Evolutionary conservation across 2,329 filamentous ascomycete species (phyloP).

Genomic region (Metarhizium album): DNA sequence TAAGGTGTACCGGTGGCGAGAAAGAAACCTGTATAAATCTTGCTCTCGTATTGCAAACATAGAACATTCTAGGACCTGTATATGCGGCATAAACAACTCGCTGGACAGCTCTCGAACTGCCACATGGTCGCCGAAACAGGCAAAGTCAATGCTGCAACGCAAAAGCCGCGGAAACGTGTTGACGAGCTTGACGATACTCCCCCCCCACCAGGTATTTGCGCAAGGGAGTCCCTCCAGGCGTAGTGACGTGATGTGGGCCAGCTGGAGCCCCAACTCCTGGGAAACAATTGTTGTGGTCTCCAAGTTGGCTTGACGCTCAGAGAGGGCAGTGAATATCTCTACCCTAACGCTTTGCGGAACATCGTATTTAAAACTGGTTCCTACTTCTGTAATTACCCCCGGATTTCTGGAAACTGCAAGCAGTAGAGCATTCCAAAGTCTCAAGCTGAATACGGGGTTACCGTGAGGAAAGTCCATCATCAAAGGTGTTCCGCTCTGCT

Average conservation of each 20-base stretch:
- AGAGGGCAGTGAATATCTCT: background rate
- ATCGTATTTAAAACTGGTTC: background rate
- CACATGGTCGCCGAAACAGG: background rate
- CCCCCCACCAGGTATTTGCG: background rate
- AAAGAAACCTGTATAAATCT: too few relatives aligned
- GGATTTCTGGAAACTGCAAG: background rate
- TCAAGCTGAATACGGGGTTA: background rate
- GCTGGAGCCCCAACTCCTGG: background rate
- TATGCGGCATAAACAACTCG: background rate
- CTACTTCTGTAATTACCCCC: background rate
- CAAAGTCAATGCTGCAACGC: background rate
- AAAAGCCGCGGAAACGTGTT: background rate
- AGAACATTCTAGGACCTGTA: background rate
- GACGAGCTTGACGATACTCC: background rate
- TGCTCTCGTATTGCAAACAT: too few relatives aligned
- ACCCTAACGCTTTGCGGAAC: background rate
- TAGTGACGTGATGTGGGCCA: background rate
- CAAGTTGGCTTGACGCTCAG: background rate
- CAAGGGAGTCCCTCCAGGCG: background rate
- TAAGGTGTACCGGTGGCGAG: too few relatives aligned
- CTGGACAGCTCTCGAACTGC: background rate
- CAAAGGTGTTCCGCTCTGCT: background rate
- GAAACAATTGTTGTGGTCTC: background rate
- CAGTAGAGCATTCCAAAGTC: background rate
- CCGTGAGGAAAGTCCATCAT: background rate